Percentiles rank a stretch among this genome's conserved stretches.
Conservation (phyloP, 2,329 filamentous ascomycete species). For the Fusarium sp. region DNA sequence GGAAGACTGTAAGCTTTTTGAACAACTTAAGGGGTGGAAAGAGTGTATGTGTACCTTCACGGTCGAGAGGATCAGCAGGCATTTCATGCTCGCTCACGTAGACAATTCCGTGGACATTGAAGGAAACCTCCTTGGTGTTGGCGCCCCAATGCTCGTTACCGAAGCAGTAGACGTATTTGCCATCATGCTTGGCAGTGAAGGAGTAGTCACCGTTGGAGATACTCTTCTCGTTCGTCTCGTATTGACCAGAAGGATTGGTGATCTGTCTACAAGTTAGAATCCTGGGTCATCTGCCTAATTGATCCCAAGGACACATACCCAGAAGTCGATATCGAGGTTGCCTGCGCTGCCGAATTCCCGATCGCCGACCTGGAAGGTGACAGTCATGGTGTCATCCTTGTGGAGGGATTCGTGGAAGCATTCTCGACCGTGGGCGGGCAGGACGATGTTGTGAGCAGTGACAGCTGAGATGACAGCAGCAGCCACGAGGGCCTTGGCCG, state of each 20-base stretch:
- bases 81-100: slow-evolving; percentile 92
- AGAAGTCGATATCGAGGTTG: slow-evolving; percentile 97
- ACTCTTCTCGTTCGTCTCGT: slow-evolving; percentile 83
- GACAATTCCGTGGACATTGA: slow-evolving; percentile 99
- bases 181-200: slow-evolving; percentile 87
- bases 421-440: slow-evolving; percentile 92
- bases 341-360: slow-evolving; percentile 94
- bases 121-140: slow-evolving; percentile 96
- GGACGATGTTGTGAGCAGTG: slow-evolving; percentile 93
- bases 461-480: slow-evolving; percentile 67
- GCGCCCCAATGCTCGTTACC: slow-evolving; percentile 99
- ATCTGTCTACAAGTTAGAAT: slow-evolving; percentile 65
- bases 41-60: slow-evolving; percentile 78
- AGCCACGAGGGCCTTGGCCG: slow-evolving; percentile 60
- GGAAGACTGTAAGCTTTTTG: slow-evolving; percentile 4
- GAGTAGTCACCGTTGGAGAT: slow-evolving; percentile 93
- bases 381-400: slow-evolving; percentile 96
- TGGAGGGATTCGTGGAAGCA: slow-evolving; percentile 97
- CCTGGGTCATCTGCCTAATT: slow-evolving; percentile 2
- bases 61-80: slow-evolving; percentile 87
- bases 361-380: slow-evolving; percentile 98
- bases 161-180: slow-evolving; percentile 97
- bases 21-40: not conserved
- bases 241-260: slow-evolving; percentile 79
- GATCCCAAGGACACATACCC: slow-evolving; percentile 71